Evolutionary conservation across 2,329 filamentous ascomycete genomes (phyloP), one percentile per base, ranked within the genome.

Genomic region (Sporothrix protearum): DNA sequence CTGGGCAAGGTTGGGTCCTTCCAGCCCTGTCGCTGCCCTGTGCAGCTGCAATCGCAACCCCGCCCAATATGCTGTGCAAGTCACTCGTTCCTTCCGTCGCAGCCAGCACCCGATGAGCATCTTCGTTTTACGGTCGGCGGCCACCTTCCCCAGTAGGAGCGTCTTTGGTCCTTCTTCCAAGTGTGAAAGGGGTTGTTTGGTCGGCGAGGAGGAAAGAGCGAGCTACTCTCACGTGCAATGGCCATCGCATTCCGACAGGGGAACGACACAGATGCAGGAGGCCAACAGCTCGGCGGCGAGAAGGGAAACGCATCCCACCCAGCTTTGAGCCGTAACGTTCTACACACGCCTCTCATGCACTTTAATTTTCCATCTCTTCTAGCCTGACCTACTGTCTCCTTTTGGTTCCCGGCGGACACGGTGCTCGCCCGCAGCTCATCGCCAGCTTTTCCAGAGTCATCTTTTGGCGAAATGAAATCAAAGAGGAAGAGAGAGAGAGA

Each of bases 1-100:
- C 2, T 75, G 73, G 4, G 73, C 72, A 9, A 75, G 49, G 33
- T 76, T 72, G n/a, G 75, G 16, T 68, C 45, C 61, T n/a, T 28
- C 36, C 61, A 45, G 61, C 61, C 61, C 61, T 64, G 39, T 66
- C 63, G 19, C 42, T n/a, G 42, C n/a, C 63, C 63, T 66, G 61
- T 22, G 14, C 39, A 45, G 39, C 28, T 63, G 33, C 25, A 16
- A 10, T 33, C 33, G 33, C 25, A 16, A 10, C 57, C 33, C 33
- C 57, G 57, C 57, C 57, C n/a, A 53, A 53, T 8, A 4, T 36
- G n/a, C 8, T 36, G 33, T 36, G 19, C 49, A 63, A 22, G 57
- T 39, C 57, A 33, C 57, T 63, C 28, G 53, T 33, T 33, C 57
- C n/a, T 63, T 63, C 57, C 57, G 57, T 63, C n/a, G 3, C 57